Evolutionary conservation across 805 yeast genomes (phyloP), one percentile per base, ranked within the genome.

Genomic region (Pichia sporocuriosa): DNA sequence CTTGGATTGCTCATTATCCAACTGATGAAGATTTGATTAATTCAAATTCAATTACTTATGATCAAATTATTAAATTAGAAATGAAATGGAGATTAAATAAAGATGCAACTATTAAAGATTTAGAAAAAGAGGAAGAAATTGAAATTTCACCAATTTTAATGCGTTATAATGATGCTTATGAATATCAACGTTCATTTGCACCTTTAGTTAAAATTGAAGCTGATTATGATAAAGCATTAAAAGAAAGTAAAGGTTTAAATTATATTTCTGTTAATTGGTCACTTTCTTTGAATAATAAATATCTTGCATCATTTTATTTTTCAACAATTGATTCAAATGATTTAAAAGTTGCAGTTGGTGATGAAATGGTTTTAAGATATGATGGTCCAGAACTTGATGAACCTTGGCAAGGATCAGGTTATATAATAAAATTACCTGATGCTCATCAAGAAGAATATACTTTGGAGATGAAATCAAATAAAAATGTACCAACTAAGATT

Each of bases 131-230:
- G 39, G 67, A 61, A 37, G 85, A 75, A 39, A 72, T 67, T 35
- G 83, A 80, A 40, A 69, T 85, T 4, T 71, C 73, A 22, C 94
- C 95, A 1, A 78, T 84, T 30, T 66, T 83, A 40, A 70, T 85
- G 71, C 70, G 89, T 40, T 89, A 87, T 58, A 73, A 70, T 39
- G 95, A 87, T 60, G 95, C 89, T 0, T 81, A 72, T 57, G 87
- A 86, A 55, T 87, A 89, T 59, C 96, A 87, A 61, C 68, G 87
- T 44, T 73, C 86, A 4, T 87, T 81, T 61, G 93, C 84, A 10
- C 96, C 96, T 0, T 66, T 89, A 42, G 81, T 89, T 21, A 75
- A 84, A 54, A 61, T 81, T 22, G 97, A 87, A 60, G 85, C 90
- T 0, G 93, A 85, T 46, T 77, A 79, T 57, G 95, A 87, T 59